A percentile compares a stretch with the other conserved stretches of the same genome.
Evolutionary conservation across 306 rosid genomes (phyloP).

Genomic region (Dicorynia guianensis): DNA sequence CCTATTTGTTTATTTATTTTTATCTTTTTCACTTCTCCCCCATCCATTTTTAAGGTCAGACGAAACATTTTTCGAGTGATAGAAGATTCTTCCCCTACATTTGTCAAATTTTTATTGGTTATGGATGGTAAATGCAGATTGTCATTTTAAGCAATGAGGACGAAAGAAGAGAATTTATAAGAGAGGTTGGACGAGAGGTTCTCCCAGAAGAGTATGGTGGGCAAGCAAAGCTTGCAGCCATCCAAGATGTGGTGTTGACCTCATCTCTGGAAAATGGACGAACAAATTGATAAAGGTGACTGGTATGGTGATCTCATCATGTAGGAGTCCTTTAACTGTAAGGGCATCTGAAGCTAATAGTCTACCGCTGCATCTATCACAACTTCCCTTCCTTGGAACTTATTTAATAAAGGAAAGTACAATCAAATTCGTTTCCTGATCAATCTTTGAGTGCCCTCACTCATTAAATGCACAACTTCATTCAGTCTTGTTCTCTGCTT

Average conservation of each 20-base stretch:
- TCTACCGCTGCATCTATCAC: slow-evolving; percentile 16
- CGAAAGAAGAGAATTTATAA: slow-evolving; percentile 58
- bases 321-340: not conserved
- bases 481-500: too few relatives aligned
- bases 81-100: too few relatives aligned
- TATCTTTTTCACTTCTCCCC: not conserved
- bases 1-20: too few relatives aligned
- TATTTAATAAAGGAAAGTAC: slow-evolving; percentile 8
- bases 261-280: slow-evolving; percentile 49
- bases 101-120: slow-evolving; percentile 11
- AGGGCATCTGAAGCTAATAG: not conserved
- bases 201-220: slow-evolving; percentile 92
- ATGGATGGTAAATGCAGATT: slow-evolving; percentile 64
- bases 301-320: not conserved
- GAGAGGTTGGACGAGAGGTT: slow-evolving; percentile 77
- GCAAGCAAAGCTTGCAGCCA: slow-evolving; percentile 60
- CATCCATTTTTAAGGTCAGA: not conserved
- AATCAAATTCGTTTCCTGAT: not conserved
- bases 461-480: not conserved
- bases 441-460: not conserved
- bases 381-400: slow-evolving; percentile 10
- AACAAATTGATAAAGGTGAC: slow-evolving; percentile 29
- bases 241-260: slow-evolving; percentile 67
- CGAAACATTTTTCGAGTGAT: not conserved
- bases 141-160: slow-evolving; percentile 75